Percentiles rank a stretch among this genome's conserved stretches.
Evolutionary conservation across 257 asterid genomes (phyloP).

Genomic region (Lithospermum erythrorhizon): DNA sequence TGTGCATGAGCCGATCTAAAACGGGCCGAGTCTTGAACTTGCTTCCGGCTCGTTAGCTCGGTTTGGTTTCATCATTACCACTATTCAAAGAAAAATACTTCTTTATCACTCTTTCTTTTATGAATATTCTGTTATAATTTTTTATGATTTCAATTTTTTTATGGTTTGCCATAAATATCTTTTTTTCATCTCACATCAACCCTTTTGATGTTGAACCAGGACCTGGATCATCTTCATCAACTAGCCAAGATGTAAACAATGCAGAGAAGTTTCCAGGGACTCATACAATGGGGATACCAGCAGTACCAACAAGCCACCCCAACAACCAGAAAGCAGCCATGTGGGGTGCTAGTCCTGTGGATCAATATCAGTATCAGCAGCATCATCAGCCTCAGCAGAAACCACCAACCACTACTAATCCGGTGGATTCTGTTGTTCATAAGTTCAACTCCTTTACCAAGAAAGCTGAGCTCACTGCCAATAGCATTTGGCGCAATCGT

Average conservation of each 20-base stretch:
- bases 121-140: too few species aligned
- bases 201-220: background rate
- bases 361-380: constrained; percentile 26
- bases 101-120: too few species aligned
- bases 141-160: too few species aligned
- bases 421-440: constrained; percentile 28
- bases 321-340: constrained; percentile 37
- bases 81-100: too few species aligned
- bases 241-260: background rate
- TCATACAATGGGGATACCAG: constrained; percentile 38
- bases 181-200: background rate
- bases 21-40: too few species aligned
- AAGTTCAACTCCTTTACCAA: constrained; percentile 35
- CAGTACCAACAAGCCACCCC: constrained; percentile 40
- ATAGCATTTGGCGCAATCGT: constrained; percentile 42
- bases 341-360: constrained; percentile 21
- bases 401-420: background rate
- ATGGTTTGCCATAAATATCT: too few species aligned
- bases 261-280: constrained; percentile 35
- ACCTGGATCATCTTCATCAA: constrained; percentile 7
- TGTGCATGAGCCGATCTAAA: too few species aligned
- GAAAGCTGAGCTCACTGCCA: constrained; percentile 38
- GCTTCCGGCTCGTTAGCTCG: too few species aligned
- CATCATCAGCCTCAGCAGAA: constrained; percentile 29
- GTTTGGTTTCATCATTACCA: too few species aligned